A percentile compares a stretch with the other conserved stretches of the same genome.
phyloP scores from a whole-genome alignment of 78 protist genomes.

The Guillardia theta region DNA sequence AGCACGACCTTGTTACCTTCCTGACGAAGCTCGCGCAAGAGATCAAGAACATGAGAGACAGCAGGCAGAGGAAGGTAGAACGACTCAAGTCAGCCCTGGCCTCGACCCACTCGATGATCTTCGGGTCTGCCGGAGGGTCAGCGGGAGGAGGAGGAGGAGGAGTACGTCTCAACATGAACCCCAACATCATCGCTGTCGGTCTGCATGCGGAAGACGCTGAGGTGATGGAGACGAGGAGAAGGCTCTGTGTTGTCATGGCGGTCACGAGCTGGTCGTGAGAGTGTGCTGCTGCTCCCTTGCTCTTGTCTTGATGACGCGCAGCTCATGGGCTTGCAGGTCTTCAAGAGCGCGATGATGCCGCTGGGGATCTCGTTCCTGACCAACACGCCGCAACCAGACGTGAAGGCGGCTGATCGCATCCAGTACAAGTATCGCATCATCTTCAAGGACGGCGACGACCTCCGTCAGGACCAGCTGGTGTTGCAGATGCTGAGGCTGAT shows the following conservation, averaged over 20 bases:
- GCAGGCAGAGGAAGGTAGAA: neutral
- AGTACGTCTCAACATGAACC: neutral
- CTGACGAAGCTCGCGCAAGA: constrained; percentile 32
- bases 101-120: neutral
- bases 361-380: constrained; percentile 2
- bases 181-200: neutral
- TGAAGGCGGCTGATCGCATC: neutral
- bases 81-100: neutral
- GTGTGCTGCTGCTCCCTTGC: neutral
- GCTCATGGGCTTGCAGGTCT: neutral
- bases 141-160: neutral
- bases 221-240: too few relatives aligned
- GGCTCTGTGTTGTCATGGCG: too few relatives aligned
- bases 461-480: constrained; percentile 95
- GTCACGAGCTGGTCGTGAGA: neutral
- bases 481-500: constrained; percentile 83
- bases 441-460: constrained; percentile 90
- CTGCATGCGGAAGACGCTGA: neutral
- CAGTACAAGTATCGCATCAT: constrained; percentile 66
- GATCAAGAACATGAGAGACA: neutral
- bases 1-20: neutral
- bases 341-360: neutral
- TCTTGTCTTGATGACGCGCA: neutral
- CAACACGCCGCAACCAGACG: neutral
- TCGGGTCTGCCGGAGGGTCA: neutral